Conservation (phyloP, 345 rosid genomes). For the Leavenworthia alabamica region DNA sequence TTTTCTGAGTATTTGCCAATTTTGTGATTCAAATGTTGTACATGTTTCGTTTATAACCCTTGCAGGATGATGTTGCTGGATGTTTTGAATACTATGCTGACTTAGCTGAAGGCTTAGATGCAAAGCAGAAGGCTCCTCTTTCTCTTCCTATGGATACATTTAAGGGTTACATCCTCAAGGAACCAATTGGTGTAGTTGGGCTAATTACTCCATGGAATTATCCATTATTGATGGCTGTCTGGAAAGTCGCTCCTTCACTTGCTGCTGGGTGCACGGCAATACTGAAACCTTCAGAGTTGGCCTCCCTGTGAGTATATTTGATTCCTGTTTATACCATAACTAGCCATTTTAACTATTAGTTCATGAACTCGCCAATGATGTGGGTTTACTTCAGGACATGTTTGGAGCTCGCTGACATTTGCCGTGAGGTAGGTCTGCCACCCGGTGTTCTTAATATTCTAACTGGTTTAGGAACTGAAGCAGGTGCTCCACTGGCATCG, state of each 20-base stretch:
- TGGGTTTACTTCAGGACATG: constrained; percentile 58
- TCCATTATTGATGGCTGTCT: constrained; percentile 83
- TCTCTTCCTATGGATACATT: constrained; percentile 80
- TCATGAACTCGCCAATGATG: constrained; percentile 1
- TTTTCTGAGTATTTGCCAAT: neutral
- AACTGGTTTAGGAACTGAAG: constrained; percentile 94
- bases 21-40: constrained; percentile 11
- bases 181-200: constrained; percentile 93
- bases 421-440: constrained; percentile 88
- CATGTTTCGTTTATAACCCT: constrained; percentile 23
- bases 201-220: constrained; percentile 98
- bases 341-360: neutral
- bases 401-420: constrained; percentile 94
- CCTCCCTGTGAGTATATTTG: constrained; percentile 60
- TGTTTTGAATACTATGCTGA: constrained; percentile 96
- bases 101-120: constrained; percentile 91
- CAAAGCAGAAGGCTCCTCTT: constrained; percentile 78
- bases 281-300: constrained; percentile 84
- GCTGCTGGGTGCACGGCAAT: constrained; percentile 97
- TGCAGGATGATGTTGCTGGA: constrained; percentile 94
- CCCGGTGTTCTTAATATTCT: constrained; percentile 88
- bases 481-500: constrained; percentile 92
- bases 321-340: neutral
- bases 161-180: constrained; percentile 68
- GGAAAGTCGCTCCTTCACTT: constrained; percentile 98